These are phyloP conservation scores for Ogataea corticis DNA, from an alignment of 805 yeast genomes.

Conservation along the genomic window DNA sequence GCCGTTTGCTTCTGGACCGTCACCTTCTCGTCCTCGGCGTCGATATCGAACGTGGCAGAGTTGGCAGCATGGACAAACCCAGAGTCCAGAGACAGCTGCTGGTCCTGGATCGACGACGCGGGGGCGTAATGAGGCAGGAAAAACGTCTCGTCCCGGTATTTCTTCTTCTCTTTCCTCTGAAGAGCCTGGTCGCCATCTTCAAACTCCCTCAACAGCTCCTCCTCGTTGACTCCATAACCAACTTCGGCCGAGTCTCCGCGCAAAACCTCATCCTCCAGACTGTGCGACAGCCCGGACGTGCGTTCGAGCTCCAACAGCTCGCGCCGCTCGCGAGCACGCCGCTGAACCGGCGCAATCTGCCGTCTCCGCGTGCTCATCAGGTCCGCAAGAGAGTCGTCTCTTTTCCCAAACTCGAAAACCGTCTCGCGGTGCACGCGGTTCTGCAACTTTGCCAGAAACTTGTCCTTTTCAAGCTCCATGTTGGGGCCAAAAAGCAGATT, in stretches of 20 bases:
- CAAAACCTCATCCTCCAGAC: constrained; percentile 71
- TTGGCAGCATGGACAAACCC: constrained; percentile 84
- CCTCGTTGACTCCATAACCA: constrained; percentile 43
- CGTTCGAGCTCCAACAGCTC: constrained; percentile 72
- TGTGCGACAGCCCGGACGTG: constrained; percentile 70
- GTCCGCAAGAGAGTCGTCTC: constrained; percentile 68
- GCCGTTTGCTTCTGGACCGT: constrained; percentile 65
- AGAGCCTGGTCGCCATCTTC: constrained; percentile 51
- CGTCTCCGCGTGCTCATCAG: constrained; percentile 84
- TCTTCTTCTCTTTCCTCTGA: constrained; percentile 32
- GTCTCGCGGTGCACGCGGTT: constrained; percentile 80
- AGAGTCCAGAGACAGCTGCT: constrained; percentile 57
- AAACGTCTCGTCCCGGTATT: constrained; percentile 74
- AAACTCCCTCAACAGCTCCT: constrained; percentile 48
- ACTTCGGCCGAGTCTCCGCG: constrained; percentile 44
- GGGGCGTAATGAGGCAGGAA: constrained; percentile 92
- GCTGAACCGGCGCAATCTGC: constrained; percentile 78
- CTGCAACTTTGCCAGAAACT: constrained; percentile 68
- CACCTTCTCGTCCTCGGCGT: constrained; percentile 65
- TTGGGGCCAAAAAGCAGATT: constrained; percentile 79
- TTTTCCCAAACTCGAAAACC: constrained; percentile 84
- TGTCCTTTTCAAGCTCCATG: constrained; percentile 69
- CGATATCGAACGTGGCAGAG: constrained; percentile 83
- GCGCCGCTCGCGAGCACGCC: constrained; percentile 68
- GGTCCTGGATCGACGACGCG: constrained; percentile 72